phyloP scores from a whole-genome alignment of 2,329 filamentous ascomycete genomes.

The Sporothrix brasiliensis region DNA sequence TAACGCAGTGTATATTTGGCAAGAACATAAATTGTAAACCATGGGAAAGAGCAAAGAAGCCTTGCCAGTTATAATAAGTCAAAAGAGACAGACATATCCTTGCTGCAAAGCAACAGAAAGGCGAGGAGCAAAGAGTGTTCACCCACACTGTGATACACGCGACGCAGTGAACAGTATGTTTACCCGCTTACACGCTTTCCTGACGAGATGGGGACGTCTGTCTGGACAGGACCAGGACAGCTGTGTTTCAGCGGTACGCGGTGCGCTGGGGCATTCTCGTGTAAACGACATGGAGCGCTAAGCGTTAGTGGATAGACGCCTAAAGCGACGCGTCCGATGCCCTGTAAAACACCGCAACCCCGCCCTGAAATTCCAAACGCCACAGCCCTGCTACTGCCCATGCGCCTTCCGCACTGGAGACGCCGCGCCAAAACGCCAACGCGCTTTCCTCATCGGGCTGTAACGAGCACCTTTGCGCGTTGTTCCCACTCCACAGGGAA shows the following conservation, averaged over 20 bases:
- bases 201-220: constrained; percentile 1
- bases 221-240: neutral
- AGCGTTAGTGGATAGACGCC: constrained; percentile 12
- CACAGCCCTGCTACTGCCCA: constrained; percentile 10
- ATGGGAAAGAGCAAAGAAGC: neutral
- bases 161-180: neutral
- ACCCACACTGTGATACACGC: constrained; percentile 14
- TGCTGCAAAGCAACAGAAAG: neutral
- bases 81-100: neutral
- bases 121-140: neutral
- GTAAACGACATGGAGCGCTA: constrained; percentile 22
- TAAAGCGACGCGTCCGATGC: constrained; percentile 31
- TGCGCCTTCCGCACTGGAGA: constrained; percentile 20
- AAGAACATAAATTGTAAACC: constrained; percentile 6
- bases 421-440: constrained; percentile 38
- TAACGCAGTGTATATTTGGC: neutral
- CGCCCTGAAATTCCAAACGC: constrained; percentile 3
- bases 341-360: neutral
- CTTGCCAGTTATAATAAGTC: neutral
- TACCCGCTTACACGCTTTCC: constrained; percentile 13
- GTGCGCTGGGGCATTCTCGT: constrained; percentile 17
- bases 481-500: constrained; percentile 36
- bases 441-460: constrained; percentile 30
- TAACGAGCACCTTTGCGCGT: constrained; percentile 33
- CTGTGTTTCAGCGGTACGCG: constrained; percentile 27